Base-by-base conservation (phyloP, 805 yeast genomes). In the Schizosaccharomyces osmophilus region DNA sequence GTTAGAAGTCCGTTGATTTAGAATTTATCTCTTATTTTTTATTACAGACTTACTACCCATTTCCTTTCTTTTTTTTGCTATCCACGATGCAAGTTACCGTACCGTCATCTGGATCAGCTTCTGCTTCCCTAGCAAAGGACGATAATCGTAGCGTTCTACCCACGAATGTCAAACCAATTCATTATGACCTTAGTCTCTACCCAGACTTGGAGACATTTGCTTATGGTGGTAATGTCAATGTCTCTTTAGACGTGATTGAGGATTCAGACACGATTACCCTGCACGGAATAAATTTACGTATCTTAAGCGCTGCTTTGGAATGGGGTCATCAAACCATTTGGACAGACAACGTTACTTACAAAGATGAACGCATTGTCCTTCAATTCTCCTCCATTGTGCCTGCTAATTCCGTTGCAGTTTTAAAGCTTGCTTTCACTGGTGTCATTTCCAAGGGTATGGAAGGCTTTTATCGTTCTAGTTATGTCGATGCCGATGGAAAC, bases 381-480 rank as follows among this genome's bases (percentile, higher is more conserved):
- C 73, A 74, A 59, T 80, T 89, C 64, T 78, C 74, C 59, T 66
- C 70, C n/a, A 64, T 66, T 24, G 66, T 74, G 24, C 57, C 64
- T 19, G 69, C 66, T 11, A 76, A 75, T 61, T 68, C 77, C 59
- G 79, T 78, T 69, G 62, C 63, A 24, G 59, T 79, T 3, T 79
- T 84, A 68, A 68, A 71, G 32, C 77, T 85, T 42, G 72, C 66
- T 36, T 82, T 79, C 70, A 74, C 76, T 55, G 86, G 85, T 59
- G 74, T 71, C 43, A 77, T 82, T 70, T 82, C 82, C 71, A 82
- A 81, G 69, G 82, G 67, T 68, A 80, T 83, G 84, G 83, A 84
- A 60, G 88, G 88, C 8, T 84, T 84, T 73, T 83, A 84, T 74
- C 77, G 85, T n/a, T 80, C 85, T 15, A 74, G 80, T 41, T 82